These are phyloP conservation scores for Pseudocercospora musae DNA, from an alignment of 2,329 filamentous ascomycete species.

Conservation along the genomic window DNA sequence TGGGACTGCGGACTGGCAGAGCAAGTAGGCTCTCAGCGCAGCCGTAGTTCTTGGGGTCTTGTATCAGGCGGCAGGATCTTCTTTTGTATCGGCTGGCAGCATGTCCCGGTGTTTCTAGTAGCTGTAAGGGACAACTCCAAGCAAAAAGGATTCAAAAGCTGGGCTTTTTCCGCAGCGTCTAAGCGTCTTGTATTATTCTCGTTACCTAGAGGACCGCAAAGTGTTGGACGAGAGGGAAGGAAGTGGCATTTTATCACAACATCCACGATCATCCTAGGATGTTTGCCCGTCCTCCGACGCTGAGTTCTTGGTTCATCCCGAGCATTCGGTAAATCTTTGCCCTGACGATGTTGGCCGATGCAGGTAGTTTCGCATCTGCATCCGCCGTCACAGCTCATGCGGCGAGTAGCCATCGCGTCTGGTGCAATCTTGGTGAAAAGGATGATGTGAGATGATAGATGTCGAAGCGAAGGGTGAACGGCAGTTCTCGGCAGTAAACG, in stretches of 20 bases:
- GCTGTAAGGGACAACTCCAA: conserved; percentile 18
- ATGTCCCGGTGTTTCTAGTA: conserved; percentile 20
- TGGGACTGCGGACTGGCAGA: conserved; percentile 18
- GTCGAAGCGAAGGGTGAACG: background rate
- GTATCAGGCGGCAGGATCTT: conserved; percentile 12
- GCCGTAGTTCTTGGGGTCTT: conserved; percentile 13
- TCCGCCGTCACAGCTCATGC: background rate
- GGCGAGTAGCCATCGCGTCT: background rate
- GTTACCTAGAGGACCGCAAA: conserved; percentile 1
- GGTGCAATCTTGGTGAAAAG: background rate
- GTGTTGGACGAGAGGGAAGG: conserved; percentile 6
- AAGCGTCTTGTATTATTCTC: conserved; percentile 17
- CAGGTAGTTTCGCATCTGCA: background rate
- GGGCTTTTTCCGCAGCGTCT: conserved; percentile 18
- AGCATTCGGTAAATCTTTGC: background rate
- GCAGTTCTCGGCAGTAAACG: background rate
- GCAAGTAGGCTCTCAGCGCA: conserved; percentile 13
- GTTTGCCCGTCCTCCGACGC: background rate
- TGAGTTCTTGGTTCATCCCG: background rate
- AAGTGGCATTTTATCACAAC: conserved; percentile 4
- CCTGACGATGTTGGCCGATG: background rate
- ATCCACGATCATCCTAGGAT: conserved; percentile 1
- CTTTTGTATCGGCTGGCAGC: conserved; percentile 19
- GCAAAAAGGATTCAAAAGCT: conserved; percentile 21
- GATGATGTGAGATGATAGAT: background rate